Conservation (phyloP, 176 grass and related monocot genomes). For the Phyllostachys edulis region DNA sequence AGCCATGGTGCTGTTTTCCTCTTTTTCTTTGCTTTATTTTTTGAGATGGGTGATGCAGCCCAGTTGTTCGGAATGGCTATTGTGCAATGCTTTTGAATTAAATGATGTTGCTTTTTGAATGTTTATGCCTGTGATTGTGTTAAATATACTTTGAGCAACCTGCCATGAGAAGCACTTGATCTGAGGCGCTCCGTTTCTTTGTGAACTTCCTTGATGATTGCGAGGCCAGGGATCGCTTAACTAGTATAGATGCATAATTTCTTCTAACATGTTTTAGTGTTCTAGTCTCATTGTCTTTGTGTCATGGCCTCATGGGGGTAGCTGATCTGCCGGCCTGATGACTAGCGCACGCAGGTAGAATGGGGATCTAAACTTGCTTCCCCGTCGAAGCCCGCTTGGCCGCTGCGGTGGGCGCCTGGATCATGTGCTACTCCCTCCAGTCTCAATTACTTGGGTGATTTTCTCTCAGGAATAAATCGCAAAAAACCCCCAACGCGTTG, state of each 20-base stretch:
- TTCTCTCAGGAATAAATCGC: background rate
- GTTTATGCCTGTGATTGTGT: background rate
- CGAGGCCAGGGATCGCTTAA: background rate
- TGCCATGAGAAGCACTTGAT: background rate
- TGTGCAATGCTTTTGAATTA: no score
- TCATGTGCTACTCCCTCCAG: background rate
- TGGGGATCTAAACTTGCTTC: constrained; percentile 27
- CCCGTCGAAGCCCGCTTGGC: constrained; percentile 23
- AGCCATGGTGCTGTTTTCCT: no score
- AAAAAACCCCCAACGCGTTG: background rate
- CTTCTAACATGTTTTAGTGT: background rate
- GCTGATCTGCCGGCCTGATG: constrained; percentile 43
- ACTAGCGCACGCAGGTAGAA: constrained; percentile 44
- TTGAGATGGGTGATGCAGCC: no score
- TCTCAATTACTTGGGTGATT: background rate
- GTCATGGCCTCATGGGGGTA: background rate
- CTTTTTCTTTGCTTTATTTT: no score
- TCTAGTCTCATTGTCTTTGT: background rate
- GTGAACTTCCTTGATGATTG: background rate
- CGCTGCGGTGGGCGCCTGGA: constrained; percentile 5
- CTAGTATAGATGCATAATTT: background rate
- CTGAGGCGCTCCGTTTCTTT: background rate
- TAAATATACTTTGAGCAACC: constrained; percentile 9
- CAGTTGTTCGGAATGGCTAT: no score
- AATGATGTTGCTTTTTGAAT: no score